Percentiles rank a stretch among this genome's conserved stretches.
phyloP scores from a whole-genome alignment of 2,329 filamentous ascomycete species.

The Shiraia sp. region DNA sequence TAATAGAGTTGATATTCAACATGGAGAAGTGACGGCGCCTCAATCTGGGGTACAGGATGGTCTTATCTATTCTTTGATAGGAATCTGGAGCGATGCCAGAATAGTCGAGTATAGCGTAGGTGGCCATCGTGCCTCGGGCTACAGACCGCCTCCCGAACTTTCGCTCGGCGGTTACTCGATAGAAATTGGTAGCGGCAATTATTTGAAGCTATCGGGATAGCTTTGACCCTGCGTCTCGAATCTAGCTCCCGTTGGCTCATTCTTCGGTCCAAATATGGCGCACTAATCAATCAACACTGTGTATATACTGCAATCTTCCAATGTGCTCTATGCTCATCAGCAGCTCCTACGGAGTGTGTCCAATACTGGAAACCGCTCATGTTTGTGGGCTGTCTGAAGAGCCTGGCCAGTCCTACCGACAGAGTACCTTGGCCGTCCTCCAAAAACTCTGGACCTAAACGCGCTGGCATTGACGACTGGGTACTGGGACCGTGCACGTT shows the following conservation, averaged over 20 bases:
- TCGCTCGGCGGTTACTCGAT: conserved; percentile 38
- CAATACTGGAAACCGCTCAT: too few relatives aligned
- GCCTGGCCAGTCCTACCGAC: too few relatives aligned
- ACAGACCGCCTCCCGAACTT: conserved; percentile 2
- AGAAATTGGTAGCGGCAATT: conserved; percentile 26
- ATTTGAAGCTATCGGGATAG: conserved; percentile 34
- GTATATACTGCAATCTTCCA: not conserved
- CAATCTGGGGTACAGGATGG: conserved; percentile 41
- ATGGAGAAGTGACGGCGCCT: conserved; percentile 16
- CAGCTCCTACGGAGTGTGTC: too few relatives aligned
- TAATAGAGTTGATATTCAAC: conserved; percentile 2
- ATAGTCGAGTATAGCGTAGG: conserved; percentile 20
- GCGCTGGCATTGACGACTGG: not conserved
- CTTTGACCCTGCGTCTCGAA: conserved; percentile 21
- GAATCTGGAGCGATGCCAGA: conserved; percentile 15
- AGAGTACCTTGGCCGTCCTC: too few relatives aligned
- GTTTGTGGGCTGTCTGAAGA: too few relatives aligned
- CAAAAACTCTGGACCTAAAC: too few relatives aligned
- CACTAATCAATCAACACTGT: not conserved
- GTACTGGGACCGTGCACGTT: conserved; percentile 3
- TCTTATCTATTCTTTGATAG: conserved; percentile 37
- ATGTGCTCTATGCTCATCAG: not conserved
- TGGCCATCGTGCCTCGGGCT: conserved; percentile 19
- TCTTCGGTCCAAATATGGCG: conserved; percentile 11
- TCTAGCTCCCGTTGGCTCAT: conserved; percentile 17